These are phyloP conservation scores for Annulohypoxylon stygium DNA, from an alignment of 495 filamentous ascomycete species.

Conservation along the genomic window DNA sequence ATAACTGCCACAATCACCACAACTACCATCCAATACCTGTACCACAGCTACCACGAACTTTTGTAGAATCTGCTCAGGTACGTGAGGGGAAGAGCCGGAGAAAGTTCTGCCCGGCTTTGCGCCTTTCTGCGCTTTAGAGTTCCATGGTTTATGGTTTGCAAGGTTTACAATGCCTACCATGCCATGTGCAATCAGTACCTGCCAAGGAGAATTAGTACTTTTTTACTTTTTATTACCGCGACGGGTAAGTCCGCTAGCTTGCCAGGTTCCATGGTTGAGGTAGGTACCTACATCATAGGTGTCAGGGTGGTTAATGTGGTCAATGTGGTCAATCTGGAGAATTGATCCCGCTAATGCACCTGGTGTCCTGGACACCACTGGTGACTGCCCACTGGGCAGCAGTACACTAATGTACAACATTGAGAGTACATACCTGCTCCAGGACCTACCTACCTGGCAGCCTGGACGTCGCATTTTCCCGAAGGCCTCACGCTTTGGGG, in stretches of 20 bases:
- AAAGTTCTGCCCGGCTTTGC: constrained; percentile 29
- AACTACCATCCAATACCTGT: not conserved
- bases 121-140: not conserved
- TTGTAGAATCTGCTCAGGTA: too few relatives aligned
- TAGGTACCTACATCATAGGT: constrained; percentile 17
- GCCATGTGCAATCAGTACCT: constrained; percentile 22
- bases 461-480: constrained; percentile 8
- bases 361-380: not conserved
- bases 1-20: not conserved
- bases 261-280: constrained; percentile 3
- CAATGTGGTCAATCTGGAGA: not conserved
- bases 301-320: not conserved
- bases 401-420: not conserved
- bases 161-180: not conserved
- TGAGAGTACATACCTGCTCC: not conserved
- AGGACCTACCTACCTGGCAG: not conserved
- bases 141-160: too few relatives aligned
- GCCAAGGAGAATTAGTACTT: constrained; percentile 21
- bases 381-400: not conserved
- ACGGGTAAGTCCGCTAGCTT: constrained; percentile 21
- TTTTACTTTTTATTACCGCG: constrained; percentile 6
- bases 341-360: not conserved
- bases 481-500: constrained; percentile 2
- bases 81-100: constrained; percentile 23
- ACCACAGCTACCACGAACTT: not conserved